These are phyloP conservation scores for Pythium rishiriense DNA, from an alignment of 352 stramenopile genomes.

Conservation along the genomic window DNA sequence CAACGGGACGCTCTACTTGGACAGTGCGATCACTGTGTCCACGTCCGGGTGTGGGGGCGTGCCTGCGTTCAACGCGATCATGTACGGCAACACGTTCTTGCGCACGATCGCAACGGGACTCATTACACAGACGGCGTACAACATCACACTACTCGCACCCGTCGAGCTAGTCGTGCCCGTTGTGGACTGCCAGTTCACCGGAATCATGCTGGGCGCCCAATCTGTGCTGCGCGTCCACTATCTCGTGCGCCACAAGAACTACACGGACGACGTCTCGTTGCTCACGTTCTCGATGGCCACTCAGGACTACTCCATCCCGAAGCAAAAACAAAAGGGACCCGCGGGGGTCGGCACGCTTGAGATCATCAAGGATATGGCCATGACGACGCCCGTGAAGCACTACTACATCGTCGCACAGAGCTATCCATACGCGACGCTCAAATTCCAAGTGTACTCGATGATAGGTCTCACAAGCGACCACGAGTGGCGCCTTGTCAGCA, in stretches of 20 bases:
- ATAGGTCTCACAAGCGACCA: conserved; percentile 1
- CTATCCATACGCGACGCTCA: conserved; percentile 22
- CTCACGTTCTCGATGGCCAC: conserved; percentile 20
- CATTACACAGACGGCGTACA: conserved; percentile 33
- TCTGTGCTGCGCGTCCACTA: conserved; percentile 13
- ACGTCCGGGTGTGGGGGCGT: conserved; percentile 3
- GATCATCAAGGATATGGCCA: conserved; percentile 24
- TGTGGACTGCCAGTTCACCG: conserved; percentile 40
- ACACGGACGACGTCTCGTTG: conserved; percentile 22
- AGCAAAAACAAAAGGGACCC: conserved; percentile 14
- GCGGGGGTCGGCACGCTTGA: conserved; percentile 15
- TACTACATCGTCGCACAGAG: conserved; percentile 20
- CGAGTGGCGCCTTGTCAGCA: conserved; percentile 14
- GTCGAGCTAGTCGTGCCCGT: conserved; percentile 45
- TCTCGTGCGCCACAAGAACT: conserved; percentile 20
- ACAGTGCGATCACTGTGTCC: background rate
- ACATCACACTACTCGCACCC: conserved; percentile 28
- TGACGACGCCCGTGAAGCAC: background rate
- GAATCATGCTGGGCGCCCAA: conserved; percentile 16
- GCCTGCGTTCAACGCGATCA: background rate
- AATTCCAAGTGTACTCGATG: conserved; percentile 20
- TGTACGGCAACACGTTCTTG: conserved; percentile 35
- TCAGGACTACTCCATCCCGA: conserved; percentile 25
- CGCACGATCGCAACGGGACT: conserved; percentile 28
- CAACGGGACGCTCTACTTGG: conserved; percentile 24